Evolutionary conservation across 1,139 yeast genomes (phyloP).

Genomic region (Pichia sp.): DNA sequence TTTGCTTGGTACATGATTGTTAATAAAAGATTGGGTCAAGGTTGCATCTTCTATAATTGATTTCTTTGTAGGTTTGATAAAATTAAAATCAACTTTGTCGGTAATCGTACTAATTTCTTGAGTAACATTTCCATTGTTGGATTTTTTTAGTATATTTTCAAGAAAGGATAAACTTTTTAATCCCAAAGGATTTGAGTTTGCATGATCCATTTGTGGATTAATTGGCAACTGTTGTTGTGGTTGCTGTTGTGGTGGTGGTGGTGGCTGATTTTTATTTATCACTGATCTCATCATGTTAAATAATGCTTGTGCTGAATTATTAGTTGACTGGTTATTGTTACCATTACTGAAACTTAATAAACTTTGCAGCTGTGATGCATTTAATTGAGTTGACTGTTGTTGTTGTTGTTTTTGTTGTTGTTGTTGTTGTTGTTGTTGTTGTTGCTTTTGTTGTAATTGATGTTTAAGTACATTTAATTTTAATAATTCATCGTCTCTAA

Average conservation of each 20-base stretch:
- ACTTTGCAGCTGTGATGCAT: slow-evolving; percentile 21
- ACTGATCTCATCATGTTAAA: slow-evolving; percentile 20
- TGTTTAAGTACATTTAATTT: slow-evolving; percentile 22
- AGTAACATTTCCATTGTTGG: slow-evolving; percentile 5
- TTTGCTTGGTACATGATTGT: slow-evolving; percentile 31
- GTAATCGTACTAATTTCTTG: neutral
- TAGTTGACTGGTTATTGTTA: slow-evolving; percentile 3
- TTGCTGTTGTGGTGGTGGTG: neutral
- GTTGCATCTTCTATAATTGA: slow-evolving; percentile 20
- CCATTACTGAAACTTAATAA: slow-evolving; percentile 15
- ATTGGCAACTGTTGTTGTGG: slow-evolving; percentile 5
- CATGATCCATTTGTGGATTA: neutral
- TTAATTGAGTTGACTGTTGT: slow-evolving; percentile 14
- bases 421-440: slow-evolving; percentile 22
- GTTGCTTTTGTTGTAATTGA: slow-evolving; percentile 24
- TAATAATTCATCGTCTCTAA: slow-evolving; percentile 28
- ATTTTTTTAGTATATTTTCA: slow-evolving; percentile 21
- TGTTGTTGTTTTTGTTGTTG: slow-evolving; percentile 19
- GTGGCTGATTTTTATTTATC: slow-evolving; percentile 3
- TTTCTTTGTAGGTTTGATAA: slow-evolving; percentile 18
- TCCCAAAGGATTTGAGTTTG: slow-evolving; percentile 17
- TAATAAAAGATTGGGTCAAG: slow-evolving; percentile 35
- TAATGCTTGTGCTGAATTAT: slow-evolving; percentile 19
- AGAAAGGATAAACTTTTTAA: slow-evolving; percentile 21
- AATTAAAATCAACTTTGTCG: slow-evolving; percentile 15